Evolutionary conservation across 2,329 filamentous ascomycete species (phyloP).

Genomic region (Arthrobotrys megalospora): DNA sequence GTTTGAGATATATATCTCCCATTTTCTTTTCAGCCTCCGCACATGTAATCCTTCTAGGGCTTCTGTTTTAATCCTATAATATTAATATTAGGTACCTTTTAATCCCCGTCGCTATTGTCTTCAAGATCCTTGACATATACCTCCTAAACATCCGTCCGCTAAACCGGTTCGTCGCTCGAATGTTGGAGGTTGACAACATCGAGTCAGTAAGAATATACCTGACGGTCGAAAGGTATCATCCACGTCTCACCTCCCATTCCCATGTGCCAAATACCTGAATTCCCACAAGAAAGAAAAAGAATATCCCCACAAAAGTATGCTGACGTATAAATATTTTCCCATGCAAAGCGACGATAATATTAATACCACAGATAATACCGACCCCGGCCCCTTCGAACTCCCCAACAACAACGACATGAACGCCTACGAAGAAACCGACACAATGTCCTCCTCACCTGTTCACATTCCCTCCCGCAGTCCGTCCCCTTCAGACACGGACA

Average conservation of each 20-base stretch:
- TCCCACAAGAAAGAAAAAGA: not conserved
- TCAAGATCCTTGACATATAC: conserved; percentile 36
- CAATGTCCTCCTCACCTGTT: conserved; percentile 31
- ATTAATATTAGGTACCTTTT: conserved; percentile 26
- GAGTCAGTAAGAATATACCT: conserved; percentile 33
- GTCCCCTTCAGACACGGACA: conserved; percentile 32
- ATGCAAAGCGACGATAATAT: conserved; percentile 1
- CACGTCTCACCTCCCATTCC: conserved; percentile 4
- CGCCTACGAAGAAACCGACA: not conserved
- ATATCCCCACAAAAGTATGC: not conserved
- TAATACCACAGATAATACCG: not conserved
- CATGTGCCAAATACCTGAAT: conserved; percentile 2
- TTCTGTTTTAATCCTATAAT: conserved; percentile 8
- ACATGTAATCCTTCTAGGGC: not conserved
- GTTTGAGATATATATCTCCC: conserved; percentile 38
- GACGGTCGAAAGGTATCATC: conserved; percentile 40
- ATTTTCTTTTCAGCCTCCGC: not conserved
- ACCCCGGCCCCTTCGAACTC: conserved; percentile 47
- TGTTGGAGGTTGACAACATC: conserved; percentile 39
- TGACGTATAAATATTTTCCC: conserved; percentile 13
- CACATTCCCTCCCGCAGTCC: conserved; percentile 21
- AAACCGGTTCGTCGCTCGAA: conserved; percentile 26
- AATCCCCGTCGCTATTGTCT: conserved; percentile 33
- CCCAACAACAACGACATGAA: not conserved
- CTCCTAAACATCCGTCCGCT: conserved; percentile 22